phyloP scores from a whole-genome alignment of 768 basidiomycete species.

The Leucocoprinus birnbaumii region DNA sequence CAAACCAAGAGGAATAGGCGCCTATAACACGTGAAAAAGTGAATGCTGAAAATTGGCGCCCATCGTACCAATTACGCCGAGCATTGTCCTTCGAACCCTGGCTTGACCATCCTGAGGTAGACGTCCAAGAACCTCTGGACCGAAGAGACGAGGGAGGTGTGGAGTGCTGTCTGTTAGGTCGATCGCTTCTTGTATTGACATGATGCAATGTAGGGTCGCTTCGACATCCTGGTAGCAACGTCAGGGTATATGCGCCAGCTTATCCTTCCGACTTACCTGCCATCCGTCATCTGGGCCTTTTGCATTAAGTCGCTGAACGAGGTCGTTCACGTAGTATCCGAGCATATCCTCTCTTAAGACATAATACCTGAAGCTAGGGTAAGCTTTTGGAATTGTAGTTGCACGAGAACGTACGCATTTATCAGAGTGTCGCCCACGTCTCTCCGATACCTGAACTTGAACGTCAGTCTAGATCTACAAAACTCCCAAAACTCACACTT shows the following conservation, averaged over 20 bases:
- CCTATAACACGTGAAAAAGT: constrained; percentile 33
- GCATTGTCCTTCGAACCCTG: constrained; percentile 69
- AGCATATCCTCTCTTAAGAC: constrained; percentile 85
- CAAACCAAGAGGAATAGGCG: constrained; percentile 79
- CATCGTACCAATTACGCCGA: constrained; percentile 68
- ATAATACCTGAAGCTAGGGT: constrained; percentile 60
- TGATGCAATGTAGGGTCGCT: constrained; percentile 81
- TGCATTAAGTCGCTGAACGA: constrained; percentile 49
- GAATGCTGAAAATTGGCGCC: not conserved
- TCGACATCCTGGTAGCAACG: constrained; percentile 65
- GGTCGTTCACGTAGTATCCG: constrained; percentile 60
- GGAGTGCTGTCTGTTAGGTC: constrained; percentile 44
- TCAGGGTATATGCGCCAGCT: not conserved
- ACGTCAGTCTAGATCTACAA: not conserved
- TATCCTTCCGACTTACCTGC: constrained; percentile 53
- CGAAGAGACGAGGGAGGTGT: constrained; percentile 65
- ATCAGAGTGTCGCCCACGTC: constrained; percentile 87
- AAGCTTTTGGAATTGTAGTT: constrained; percentile 1
- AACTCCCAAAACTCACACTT: constrained; percentile 50
- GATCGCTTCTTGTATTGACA: constrained; percentile 86
- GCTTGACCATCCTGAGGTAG: constrained; percentile 63
- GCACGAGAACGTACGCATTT: constrained; percentile 62
- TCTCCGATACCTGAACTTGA: constrained; percentile 65
- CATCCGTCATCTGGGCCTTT: constrained; percentile 50
- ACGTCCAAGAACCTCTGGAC: constrained; percentile 63